Evolutionary conservation across 805 yeast species (phyloP), one percentile per base, ranked within the genome.

Genomic region (Yarrowia sp.): DNA sequence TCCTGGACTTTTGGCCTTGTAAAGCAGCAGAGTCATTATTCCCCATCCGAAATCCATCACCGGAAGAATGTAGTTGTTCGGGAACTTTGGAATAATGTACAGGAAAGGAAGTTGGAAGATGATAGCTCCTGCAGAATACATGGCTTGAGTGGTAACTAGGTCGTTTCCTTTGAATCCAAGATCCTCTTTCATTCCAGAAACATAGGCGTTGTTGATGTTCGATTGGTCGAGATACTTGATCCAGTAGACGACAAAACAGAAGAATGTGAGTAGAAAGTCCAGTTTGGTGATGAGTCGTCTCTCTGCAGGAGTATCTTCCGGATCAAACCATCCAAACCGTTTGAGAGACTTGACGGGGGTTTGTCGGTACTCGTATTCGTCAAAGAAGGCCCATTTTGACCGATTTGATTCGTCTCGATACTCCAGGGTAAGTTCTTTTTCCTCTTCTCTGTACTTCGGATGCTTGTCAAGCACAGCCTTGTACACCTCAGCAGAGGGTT

Each of bases 1-100:
- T 48, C 71, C 71, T 32, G 71, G 69, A 63, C 73, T 73, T 61
- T 71, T 72, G 36, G 73, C 77, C n/a, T n/a, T 15, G 46, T 42
- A 42, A 5, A 42, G 46, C 10, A 42, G 1, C 11, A 42, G 3
- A 42, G 46, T n/a, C 46, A 42, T 42, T 11, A 42, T 11, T 5
- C 46, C 19, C 46, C 46, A 42, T 15, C 46, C 46, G 8, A 42
- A 15, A 9, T 42, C 46, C 46, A 42, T 42, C 9, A 42, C 19
- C 4, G 46, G 46, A 3, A 42, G 8, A 9, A 42, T n/a, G 11
- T 42, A 42, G 46, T 42, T 42, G 22, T 10, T n/a, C 19, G 46
- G 46, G 11, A 42, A 42, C 19, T 42, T 42, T 19, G 46, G 46
- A 8, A 42, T 42, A 19, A 42, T 42, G 46, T 42, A 42, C 5